Evolutionary conservation across 2,329 filamentous ascomycete species (phyloP).

Genomic region (Hysterium pulicare): DNA sequence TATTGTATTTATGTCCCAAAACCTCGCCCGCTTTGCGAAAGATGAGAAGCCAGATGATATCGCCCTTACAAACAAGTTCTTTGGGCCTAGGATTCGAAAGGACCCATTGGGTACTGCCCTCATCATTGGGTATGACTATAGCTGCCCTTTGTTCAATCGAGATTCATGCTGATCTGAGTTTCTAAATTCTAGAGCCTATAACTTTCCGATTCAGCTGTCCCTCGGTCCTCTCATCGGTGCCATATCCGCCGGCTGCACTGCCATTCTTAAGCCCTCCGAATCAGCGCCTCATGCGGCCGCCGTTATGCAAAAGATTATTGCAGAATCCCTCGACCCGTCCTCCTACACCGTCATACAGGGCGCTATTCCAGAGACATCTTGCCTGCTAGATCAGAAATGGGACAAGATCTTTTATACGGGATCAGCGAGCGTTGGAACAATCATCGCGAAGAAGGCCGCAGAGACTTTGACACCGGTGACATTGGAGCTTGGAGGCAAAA

Average conservation of each 20-base stretch:
- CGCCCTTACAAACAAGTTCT: conserved; percentile 61
- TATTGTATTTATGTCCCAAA: conserved; percentile 71
- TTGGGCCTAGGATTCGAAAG: conserved; percentile 75
- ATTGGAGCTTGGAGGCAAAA: conserved; percentile 86
- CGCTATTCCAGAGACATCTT: conserved; percentile 72
- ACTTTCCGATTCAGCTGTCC: conserved; percentile 83
- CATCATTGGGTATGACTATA: conserved; percentile 65
- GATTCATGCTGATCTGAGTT: neutral
- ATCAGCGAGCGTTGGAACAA: conserved; percentile 64
- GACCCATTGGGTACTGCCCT: conserved; percentile 82
- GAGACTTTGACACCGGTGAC: conserved; percentile 71
- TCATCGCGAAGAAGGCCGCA: conserved; percentile 52
- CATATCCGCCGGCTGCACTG: conserved; percentile 88
- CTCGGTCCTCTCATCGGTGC: conserved; percentile 80
- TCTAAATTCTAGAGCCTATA: conserved; percentile 63
- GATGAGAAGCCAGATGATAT: conserved; percentile 75
- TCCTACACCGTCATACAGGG: conserved; percentile 80
- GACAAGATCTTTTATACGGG: conserved; percentile 99
- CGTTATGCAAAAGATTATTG: conserved; percentile 74
- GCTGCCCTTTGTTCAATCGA: neutral
- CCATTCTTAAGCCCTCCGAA: conserved; percentile 88
- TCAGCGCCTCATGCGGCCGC: conserved; percentile 71
- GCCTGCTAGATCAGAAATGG: conserved; percentile 83
- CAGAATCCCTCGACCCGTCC: conserved; percentile 70
- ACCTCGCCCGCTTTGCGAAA: conserved; percentile 76